Evolutionary conservation across 1,139 yeast genomes (phyloP).

Genomic region (Suhomyces ambrosiae): DNA sequence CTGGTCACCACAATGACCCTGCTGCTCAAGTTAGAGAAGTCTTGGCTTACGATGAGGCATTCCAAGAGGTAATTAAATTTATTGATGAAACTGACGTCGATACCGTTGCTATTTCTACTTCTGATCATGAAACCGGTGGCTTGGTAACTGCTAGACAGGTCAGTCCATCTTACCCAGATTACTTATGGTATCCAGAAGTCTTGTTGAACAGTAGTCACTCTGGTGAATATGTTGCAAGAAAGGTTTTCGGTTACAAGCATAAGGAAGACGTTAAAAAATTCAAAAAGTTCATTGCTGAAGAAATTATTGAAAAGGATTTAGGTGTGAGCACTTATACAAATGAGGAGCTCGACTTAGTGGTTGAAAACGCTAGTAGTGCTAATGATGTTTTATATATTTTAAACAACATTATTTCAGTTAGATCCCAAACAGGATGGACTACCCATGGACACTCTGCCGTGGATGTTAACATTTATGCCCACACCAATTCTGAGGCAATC

Average conservation of each 20-base stretch:
- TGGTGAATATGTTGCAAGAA: slow-evolving; percentile 27
- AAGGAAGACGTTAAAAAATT: slow-evolving; percentile 11
- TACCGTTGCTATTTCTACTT: slow-evolving; percentile 29
- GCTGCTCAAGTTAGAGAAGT: slow-evolving; percentile 45
- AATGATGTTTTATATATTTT: slow-evolving; percentile 30
- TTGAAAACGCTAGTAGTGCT: slow-evolving; percentile 15
- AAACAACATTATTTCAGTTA: slow-evolving; percentile 27
- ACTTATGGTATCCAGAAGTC: slow-evolving; percentile 29
- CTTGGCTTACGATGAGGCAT: slow-evolving; percentile 38
- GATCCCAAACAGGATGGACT: slow-evolving; percentile 33
- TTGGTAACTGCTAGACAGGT: slow-evolving; percentile 69
- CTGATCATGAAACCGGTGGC: slow-evolving; percentile 35
- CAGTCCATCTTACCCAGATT: slow-evolving; percentile 36
- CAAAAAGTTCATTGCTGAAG: slow-evolving; percentile 16
- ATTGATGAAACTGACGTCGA: slow-evolving; percentile 26
- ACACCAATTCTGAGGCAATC: slow-evolving; percentile 40
- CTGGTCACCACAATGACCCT: slow-evolving; percentile 35
- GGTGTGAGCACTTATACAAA: slow-evolving; percentile 22
- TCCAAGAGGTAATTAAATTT: slow-evolving; percentile 25
- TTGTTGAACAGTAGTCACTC: slow-evolving; percentile 28
- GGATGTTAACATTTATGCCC: slow-evolving; percentile 32
- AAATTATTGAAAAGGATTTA: slow-evolving; percentile 23
- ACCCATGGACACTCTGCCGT: slow-evolving; percentile 34
- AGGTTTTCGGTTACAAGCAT: slow-evolving; percentile 14
- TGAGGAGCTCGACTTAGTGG: slow-evolving; percentile 19